These are phyloP conservation scores for Vaccinium vitisidaea DNA, from an alignment of 148 eudicot species.

Conservation along the genomic window DNA sequence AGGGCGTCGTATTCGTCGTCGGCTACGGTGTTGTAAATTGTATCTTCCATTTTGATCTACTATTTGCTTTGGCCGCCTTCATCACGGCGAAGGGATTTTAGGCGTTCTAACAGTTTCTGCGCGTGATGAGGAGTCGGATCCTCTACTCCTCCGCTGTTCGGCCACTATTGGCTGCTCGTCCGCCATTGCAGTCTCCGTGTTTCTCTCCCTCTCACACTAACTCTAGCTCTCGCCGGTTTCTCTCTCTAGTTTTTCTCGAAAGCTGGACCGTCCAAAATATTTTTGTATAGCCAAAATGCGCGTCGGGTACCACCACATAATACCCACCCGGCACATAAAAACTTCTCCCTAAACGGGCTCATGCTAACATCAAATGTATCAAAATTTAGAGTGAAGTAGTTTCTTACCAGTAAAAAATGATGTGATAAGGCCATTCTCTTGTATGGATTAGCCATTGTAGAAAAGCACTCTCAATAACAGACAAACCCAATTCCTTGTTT, in stretches of 20 bases:
- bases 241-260: slow-evolving; percentile 8
- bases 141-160: slow-evolving; percentile 45
- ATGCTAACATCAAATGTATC: too few species aligned
- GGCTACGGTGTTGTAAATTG: slow-evolving; percentile 82
- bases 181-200: slow-evolving; percentile 28
- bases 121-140: slow-evolving; percentile 36
- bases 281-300: too few species aligned
- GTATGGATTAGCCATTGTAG: too few species aligned
- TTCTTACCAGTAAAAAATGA: too few species aligned
- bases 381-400: too few species aligned
- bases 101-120: slow-evolving; percentile 70
- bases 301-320: too few species aligned
- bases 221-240: neutral
- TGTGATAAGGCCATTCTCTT: too few species aligned
- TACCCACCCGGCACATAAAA: too few species aligned
- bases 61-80: slow-evolving; percentile 18
- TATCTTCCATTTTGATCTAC: slow-evolving; percentile 63
- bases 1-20: slow-evolving; percentile 77
- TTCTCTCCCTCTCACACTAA: slow-evolving; percentile 10
- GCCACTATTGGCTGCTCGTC: slow-evolving; percentile 41
- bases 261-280: too few species aligned
- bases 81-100: slow-evolving; percentile 54
- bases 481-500: too few species aligned
- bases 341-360: too few species aligned
- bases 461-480: too few species aligned